Conservation (phyloP, 192 early-diverging fungal genomes). For the Coemansia sp. region DNA sequence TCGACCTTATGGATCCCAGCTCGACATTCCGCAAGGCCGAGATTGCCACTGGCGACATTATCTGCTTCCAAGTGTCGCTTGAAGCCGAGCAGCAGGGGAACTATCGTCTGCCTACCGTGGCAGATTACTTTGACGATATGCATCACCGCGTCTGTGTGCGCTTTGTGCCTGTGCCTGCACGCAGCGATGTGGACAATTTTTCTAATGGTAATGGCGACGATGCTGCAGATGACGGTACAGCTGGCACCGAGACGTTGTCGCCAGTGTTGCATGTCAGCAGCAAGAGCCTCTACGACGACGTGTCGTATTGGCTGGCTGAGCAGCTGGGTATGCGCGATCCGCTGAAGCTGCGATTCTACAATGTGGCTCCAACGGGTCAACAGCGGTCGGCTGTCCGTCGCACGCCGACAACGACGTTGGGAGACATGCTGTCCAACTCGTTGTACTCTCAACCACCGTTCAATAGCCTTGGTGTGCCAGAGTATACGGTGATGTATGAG, state of each 20-base stretch:
- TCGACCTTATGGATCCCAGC: slow-evolving; percentile 71
- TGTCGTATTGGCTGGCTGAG: slow-evolving; percentile 65
- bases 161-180: slow-evolving; percentile 64
- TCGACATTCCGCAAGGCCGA: slow-evolving; percentile 72
- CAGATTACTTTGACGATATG: slow-evolving; percentile 77
- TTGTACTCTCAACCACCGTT: slow-evolving; percentile 19
- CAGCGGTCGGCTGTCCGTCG: slow-evolving; percentile 51
- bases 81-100: not conserved
- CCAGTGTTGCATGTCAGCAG: slow-evolving; percentile 15
- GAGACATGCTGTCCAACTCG: slow-evolving; percentile 55
- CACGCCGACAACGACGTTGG: slow-evolving; percentile 51
- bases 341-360: slow-evolving; percentile 73
- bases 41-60: slow-evolving; percentile 92
- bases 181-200: slow-evolving; percentile 15
- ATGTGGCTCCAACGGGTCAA: slow-evolving; percentile 27
- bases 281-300: slow-evolving; percentile 41
- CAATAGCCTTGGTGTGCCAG: slow-evolving; percentile 17
- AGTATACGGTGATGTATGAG: slow-evolving; percentile 74
- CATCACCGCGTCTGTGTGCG: slow-evolving; percentile 65
- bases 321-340: slow-evolving; percentile 52
- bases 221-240: slow-evolving; percentile 14
- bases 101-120: slow-evolving; percentile 41
- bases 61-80: slow-evolving; percentile 67
- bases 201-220: slow-evolving; percentile 1
- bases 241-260: slow-evolving; percentile 2